These are phyloP conservation scores for Cutaneotrichosporon mucoides DNA, from an alignment of 1,284 basidiomycete genomes.

Conservation along the genomic window DNA sequence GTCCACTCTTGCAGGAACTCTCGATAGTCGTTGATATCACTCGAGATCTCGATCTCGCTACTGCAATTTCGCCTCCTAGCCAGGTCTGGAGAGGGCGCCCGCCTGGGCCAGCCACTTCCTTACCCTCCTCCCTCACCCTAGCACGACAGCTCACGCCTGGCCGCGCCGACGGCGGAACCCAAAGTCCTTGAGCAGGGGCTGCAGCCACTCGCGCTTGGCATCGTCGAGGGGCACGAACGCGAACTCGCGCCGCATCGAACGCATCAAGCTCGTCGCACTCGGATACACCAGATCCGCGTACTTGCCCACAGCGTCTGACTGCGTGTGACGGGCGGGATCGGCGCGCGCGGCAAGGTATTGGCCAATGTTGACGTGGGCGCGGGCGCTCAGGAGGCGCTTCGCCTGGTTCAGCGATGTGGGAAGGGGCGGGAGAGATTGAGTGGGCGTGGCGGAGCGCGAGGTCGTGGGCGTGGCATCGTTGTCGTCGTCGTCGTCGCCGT, in stretches of 20 bases:
- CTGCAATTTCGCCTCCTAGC: too few species aligned
- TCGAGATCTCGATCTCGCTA: too few species aligned
- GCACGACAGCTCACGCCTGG: too few species aligned
- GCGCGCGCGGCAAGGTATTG: slow-evolving; percentile 37
- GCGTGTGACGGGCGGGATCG: slow-evolving; percentile 1
- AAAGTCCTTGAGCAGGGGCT: slow-evolving; percentile 40
- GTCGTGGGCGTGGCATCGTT: slow-evolving; percentile 3
- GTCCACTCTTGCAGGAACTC: too few species aligned
- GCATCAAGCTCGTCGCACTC: slow-evolving; percentile 18
- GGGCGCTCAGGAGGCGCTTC: slow-evolving; percentile 24
- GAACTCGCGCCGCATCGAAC: slow-evolving; percentile 19
- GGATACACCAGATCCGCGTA: slow-evolving; percentile 29
- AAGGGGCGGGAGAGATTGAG: slow-evolving; percentile 19
- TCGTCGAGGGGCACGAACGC: slow-evolving; percentile 20
- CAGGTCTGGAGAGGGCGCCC: too few species aligned
- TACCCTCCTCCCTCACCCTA: too few species aligned
- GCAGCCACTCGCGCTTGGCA: slow-evolving; percentile 38
- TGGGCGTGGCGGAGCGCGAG: slow-evolving; percentile 10
- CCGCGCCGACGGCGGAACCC: slow-evolving; percentile 14
- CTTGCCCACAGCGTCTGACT: not conserved
- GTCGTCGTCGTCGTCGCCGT: not conserved
- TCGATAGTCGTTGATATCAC: too few species aligned
- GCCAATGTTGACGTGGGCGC: slow-evolving; percentile 39
- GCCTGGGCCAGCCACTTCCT: too few species aligned
- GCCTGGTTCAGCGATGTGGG: slow-evolving; percentile 34